Base-by-base conservation (phyloP, 2,329 filamentous ascomycete species). In the Aureobasidium sp. region DNA sequence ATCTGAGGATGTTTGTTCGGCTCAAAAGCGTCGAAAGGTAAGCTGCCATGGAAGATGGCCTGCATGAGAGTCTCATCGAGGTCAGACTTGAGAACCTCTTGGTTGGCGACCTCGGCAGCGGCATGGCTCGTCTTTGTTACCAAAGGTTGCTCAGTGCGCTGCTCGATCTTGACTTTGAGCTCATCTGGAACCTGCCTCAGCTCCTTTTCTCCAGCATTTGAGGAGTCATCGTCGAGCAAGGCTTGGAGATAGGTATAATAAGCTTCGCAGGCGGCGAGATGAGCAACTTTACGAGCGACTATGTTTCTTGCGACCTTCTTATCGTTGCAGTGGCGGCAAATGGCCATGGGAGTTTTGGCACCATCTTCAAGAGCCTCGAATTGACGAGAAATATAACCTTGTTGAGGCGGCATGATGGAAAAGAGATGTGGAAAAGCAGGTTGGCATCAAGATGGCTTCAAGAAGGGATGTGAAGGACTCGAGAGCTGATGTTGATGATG, bases 391-490 rank as follows among this genome's bases (percentile, higher is more conserved):
- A 60, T 51, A 36, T 60, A 60, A 29, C 57, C 57, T 51, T 60
- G 57, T 34, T 60, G 57, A 32, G 57, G 57, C 24, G 57, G 57
- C 57, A 60, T 60, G 44, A 32, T 43, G 8, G 10, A 41, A n/a
- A 26, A 27, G n/a, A 32, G 53, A 36, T 10, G 34, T 24, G 46
- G n/a, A 48, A 34, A 37, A 20, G 29, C 15, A 29, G 36, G 51
- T 60, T 60, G 46, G 57, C 57, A 60, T 51, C 57, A 60, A 60
- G 57, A 60, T 43, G 57, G 34, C 57, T 46, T 60, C 57, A 46
- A 7, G 26, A 34, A 24, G 24, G 53, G 53, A 57, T 27, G 53
- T 17, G 37, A 46, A 57, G 29, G 39, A 46, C 34, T 37, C 34
- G 34, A 37, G 12, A 37, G 34, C 34, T 37, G 29, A 32, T 24